Conservation (phyloP, 2,329 filamentous ascomycete genomes). For the Talaromyces sp. region DNA sequence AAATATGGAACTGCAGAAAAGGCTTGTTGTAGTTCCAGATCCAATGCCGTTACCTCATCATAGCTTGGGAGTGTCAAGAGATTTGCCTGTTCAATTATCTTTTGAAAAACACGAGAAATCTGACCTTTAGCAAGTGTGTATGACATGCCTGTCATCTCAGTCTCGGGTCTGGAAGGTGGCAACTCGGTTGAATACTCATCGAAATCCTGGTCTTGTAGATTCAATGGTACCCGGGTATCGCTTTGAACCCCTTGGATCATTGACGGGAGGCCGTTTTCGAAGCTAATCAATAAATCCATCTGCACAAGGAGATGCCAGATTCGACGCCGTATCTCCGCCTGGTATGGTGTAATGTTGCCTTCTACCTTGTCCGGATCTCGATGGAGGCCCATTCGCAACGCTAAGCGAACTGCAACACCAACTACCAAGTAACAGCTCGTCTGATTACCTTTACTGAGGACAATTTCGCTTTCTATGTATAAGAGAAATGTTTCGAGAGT, state of each 20-base stretch:
- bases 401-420: conserved; percentile 9
- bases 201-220: conserved; percentile 7
- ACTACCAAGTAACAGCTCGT: conserved; percentile 10
- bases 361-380: conserved; percentile 4
- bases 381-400: conserved; percentile 9
- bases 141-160: conserved; percentile 10
- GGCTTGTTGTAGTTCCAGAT: conserved; percentile 4
- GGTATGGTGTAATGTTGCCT: conserved; percentile 8
- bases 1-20: background rate
- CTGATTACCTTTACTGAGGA: conserved; percentile 9
- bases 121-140: conserved; percentile 6
- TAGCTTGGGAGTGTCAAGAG: conserved; percentile 3
- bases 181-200: background rate
- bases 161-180: background rate
- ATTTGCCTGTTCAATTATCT: conserved; percentile 10
- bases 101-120: conserved; percentile 6
- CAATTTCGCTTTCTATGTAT: conserved; percentile 9
- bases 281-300: conserved; percentile 10
- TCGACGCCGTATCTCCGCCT: conserved; percentile 7
- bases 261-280: conserved; percentile 4
- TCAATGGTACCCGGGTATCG: conserved; percentile 10
- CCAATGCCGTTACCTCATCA: conserved; percentile 7
- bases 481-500: conserved; percentile 9
- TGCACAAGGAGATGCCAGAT: conserved; percentile 10
- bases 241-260: conserved; percentile 10